Percentiles rank a stretch among this genome's conserved stretches.
phyloP scores from a whole-genome alignment of 306 rosid species.

The Cucumis cinereus region DNA sequence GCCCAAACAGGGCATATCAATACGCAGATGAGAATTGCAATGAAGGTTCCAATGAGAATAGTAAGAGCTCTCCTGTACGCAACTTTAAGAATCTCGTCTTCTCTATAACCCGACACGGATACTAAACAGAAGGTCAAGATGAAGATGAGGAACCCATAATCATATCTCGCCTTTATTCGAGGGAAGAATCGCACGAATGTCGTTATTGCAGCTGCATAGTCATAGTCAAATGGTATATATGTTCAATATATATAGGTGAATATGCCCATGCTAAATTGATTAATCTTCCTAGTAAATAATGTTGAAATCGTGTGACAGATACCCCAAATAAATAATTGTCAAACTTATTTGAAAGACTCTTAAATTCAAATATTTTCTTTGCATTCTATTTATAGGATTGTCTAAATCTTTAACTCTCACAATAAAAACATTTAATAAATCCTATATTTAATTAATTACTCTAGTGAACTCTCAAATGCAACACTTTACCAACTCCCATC shows the following conservation, averaged over 20 bases:
- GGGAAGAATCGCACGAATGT: constrained; percentile 41
- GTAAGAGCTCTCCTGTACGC: background rate
- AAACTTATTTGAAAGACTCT: too few species aligned
- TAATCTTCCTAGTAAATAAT: too few species aligned
- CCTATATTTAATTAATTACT: too few species aligned
- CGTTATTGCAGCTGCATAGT: constrained; percentile 18
- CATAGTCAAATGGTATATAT: background rate
- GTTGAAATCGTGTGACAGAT: too few species aligned
- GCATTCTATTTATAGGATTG: too few species aligned
- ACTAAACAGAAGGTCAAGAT: constrained; percentile 39
- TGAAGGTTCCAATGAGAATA: background rate
- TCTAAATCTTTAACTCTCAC: too few species aligned
- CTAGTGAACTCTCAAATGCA: too few species aligned
- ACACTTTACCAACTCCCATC: too few species aligned
- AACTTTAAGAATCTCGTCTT: background rate
- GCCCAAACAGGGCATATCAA: constrained; percentile 1
- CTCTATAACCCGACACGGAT: constrained; percentile 25
- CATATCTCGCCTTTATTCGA: constrained; percentile 32
- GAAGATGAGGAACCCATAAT: constrained; percentile 38
- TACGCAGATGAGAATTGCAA: background rate
- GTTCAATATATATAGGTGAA: background rate
- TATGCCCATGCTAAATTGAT: background rate
- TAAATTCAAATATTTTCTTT: too few species aligned
- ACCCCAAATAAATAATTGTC: too few species aligned
- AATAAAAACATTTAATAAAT: too few species aligned